Conservation (phyloP, 257 asterid genomes). For the Cynanchum wilfordii region DNA sequence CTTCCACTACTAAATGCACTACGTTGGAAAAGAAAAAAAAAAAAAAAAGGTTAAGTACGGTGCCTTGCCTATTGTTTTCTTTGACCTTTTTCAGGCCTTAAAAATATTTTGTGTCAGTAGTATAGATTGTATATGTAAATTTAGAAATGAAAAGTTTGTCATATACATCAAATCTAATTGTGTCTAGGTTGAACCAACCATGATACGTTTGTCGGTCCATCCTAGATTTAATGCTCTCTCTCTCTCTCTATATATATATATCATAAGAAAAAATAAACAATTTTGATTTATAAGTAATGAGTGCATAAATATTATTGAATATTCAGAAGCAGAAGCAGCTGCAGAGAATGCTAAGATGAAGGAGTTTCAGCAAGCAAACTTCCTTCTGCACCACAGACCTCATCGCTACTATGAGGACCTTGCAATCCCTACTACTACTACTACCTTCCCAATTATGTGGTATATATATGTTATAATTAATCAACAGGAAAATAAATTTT, state of each 20-base stretch:
- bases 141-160: slow-evolving; percentile 2
- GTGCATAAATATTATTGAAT: neutral
- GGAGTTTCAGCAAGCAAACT: slow-evolving; percentile 3
- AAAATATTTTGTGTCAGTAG: neutral
- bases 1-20: neutral
- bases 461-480: neutral
- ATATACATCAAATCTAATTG: neutral
- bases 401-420: neutral
- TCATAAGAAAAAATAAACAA: too few relatives aligned
- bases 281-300: neutral
- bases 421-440: neutral
- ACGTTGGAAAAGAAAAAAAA: neutral
- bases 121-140: neutral
- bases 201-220: neutral
- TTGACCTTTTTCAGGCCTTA: neutral
- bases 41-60: neutral
- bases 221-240: neutral
- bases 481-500: too few relatives aligned
- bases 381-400: neutral
- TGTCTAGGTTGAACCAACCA: neutral
- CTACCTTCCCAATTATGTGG: slow-evolving; percentile 11
- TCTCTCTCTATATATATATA: too few relatives aligned
- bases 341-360: neutral
- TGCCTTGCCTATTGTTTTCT: neutral
- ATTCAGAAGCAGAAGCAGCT: slow-evolving; percentile 14